Evolutionary conservation across 495 filamentous ascomycete species (phyloP), one percentile per base, ranked within the genome.

Genomic region (Symbiotaphrina buchneri): DNA sequence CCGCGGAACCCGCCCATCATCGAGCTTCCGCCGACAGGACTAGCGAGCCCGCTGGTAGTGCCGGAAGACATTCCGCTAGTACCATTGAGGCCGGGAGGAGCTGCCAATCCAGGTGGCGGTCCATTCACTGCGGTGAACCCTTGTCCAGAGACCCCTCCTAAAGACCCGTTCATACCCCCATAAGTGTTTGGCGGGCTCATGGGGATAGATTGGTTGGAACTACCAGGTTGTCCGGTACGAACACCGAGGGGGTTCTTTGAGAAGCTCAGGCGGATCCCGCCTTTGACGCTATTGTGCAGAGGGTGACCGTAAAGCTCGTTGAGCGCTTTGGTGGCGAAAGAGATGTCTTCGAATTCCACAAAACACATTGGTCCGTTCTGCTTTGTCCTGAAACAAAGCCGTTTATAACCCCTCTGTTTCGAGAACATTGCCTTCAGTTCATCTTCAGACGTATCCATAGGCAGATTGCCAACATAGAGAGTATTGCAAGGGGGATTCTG

Each of bases 351-450:
- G 46, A 95, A 97, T 49, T 97, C 90, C 24, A 97, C 87, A 43
- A 95, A 95, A 44, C 87, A 95, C 90, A 95, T 95, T 8, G 90
- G 87, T 0, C 90, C 90, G 43, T 95, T 92, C 39, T 84, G 77
- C 53, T 97, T 97, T 31, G 85, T 92, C n/a, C 90, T 68, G 56
- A 93, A 92, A 44, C 83, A 94, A 3, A 97, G 71, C 22, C 87
- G 64, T 55, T 91, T 97, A 51, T 95, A 97, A 10, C 87, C 87
- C 21, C 84, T 78, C 41, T 90, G 79, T 49, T 85, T 87, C 26
- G 74, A 82, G 46, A 97, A 97, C 47, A 95, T 64, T 10, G 76
- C 74, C 50, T 95, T 97, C 28, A 97, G 62, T 47, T 97, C 87
- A 42, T 97, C 90, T 45, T 97, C 87, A 0, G 80, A 87, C 0